Evolutionary conservation across 768 basidiomycete species (phyloP).

Genomic region (Russula brevipes): DNA sequence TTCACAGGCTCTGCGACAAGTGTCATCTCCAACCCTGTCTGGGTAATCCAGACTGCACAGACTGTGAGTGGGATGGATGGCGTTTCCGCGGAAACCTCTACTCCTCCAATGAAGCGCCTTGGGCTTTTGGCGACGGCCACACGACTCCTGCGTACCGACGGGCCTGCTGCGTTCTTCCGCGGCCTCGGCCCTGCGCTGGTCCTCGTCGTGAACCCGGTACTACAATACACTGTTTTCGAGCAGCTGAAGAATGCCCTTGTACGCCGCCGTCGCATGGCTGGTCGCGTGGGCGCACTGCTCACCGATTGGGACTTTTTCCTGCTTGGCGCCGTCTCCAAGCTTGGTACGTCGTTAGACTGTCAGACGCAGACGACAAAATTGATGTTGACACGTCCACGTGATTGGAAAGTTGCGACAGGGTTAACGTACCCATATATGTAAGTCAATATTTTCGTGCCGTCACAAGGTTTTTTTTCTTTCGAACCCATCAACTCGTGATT

Average conservation of each 20-base stretch:
- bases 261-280: slow-evolving; percentile 50
- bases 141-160: slow-evolving; percentile 67
- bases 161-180: slow-evolving; percentile 81
- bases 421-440: slow-evolving; percentile 74
- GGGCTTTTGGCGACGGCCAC: slow-evolving; percentile 62
- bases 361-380: neutral
- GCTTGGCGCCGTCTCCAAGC: slow-evolving; percentile 90
- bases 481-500: neutral
- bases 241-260: slow-evolving; percentile 85
- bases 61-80: slow-evolving; percentile 55
- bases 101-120: slow-evolving; percentile 44
- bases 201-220: slow-evolving; percentile 90
- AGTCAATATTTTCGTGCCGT: slow-evolving; percentile 25
- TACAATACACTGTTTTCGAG: slow-evolving; percentile 94
- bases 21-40: slow-evolving; percentile 87
- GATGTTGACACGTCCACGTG: neutral
- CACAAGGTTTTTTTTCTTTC: neutral
- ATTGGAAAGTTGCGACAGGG: slow-evolving; percentile 39
- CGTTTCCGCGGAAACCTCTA: neutral
- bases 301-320: slow-evolving; percentile 89
- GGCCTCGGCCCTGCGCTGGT: slow-evolving; percentile 92
- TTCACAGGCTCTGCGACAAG: slow-evolving; percentile 80
- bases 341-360: slow-evolving; percentile 46
- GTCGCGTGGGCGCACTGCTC: slow-evolving; percentile 44
- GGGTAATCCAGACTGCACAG: slow-evolving; percentile 94